phyloP scores from a whole-genome alignment of 352 stramenopile genomes.

The Globisporangium nagaii region DNA sequence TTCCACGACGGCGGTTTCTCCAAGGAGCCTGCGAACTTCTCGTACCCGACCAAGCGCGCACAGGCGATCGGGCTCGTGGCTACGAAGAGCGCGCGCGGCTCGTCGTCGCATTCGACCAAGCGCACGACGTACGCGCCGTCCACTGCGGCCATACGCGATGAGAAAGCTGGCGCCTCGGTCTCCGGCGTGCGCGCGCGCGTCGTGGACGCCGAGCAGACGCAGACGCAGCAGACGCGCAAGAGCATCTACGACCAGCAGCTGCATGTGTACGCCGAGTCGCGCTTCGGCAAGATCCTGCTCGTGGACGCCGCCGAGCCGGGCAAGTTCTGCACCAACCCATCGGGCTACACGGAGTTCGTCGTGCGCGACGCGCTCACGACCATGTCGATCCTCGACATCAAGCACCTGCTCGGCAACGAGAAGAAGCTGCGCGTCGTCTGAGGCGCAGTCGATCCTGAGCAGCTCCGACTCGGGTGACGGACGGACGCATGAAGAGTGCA shows the following conservation, averaged over 20 bases:
- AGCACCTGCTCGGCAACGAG: slow-evolving; percentile 23
- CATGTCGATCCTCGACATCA: slow-evolving; percentile 28
- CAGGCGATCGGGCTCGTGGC: slow-evolving; percentile 2
- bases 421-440: slow-evolving; percentile 21
- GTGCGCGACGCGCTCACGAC: slow-evolving; percentile 7
- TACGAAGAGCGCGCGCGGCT: not conserved
- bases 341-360: slow-evolving; percentile 6
- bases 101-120: too few species aligned
- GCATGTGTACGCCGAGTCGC: not conserved
- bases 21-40: not conserved
- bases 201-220: too few species aligned
- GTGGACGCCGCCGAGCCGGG: slow-evolving; percentile 2
- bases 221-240: not conserved
- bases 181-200: too few species aligned
- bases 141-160: too few species aligned
- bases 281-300: slow-evolving; percentile 2
- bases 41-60: slow-evolving; percentile 6
- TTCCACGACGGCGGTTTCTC: slow-evolving; percentile 7
- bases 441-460: not conserved
- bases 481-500: too few species aligned
- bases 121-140: not conserved
- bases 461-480: too few species aligned
- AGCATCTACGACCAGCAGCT: slow-evolving; percentile 6
- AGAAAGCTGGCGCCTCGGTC: too few species aligned
- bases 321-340: not conserved